Evolutionary conservation across 345 rosid species (phyloP).

Genomic region (Moringa oleifera): DNA sequence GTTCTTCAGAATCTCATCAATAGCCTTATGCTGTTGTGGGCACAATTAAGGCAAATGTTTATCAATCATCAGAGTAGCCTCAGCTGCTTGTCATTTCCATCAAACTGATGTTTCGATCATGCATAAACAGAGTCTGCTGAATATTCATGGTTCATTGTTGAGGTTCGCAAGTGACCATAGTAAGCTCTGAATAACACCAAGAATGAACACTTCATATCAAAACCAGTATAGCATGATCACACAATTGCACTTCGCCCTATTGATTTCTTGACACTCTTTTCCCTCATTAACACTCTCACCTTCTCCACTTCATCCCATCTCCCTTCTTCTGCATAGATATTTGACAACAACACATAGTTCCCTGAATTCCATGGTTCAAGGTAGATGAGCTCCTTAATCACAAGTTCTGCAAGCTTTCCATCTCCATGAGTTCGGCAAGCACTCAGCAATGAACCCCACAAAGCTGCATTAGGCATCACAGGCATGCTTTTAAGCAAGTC

Average conservation of each 20-base stretch:
- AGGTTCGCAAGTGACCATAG: no score
- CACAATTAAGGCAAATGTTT: background rate
- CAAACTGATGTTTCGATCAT: background rate
- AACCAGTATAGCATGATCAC: background rate
- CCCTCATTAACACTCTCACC: constrained; percentile 35
- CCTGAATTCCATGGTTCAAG: constrained; percentile 60
- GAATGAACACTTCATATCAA: background rate
- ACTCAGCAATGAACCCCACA: constrained; percentile 73
- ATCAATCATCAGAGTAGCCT: background rate
- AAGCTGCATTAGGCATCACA: constrained; percentile 39
- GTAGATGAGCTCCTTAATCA: constrained; percentile 43
- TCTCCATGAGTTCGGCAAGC: constrained; percentile 63
- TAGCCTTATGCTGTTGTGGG: no score
- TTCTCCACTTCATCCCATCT: constrained; percentile 48
- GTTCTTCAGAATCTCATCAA: background rate
- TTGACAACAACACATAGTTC: constrained; percentile 43
- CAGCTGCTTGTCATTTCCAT: background rate
- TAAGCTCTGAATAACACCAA: background rate
- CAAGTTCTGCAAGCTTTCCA: constrained; percentile 48
- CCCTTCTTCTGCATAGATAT: constrained; percentile 46
- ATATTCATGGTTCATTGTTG: background rate
- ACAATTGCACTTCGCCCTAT: constrained; percentile 29
- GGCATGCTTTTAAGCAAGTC: constrained; percentile 51
- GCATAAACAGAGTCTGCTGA: background rate
- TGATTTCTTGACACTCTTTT: constrained; percentile 29